phyloP scores from a whole-genome alignment of 129 eudicot genomes.

The Chrysanthemum lavandulifolium region DNA sequence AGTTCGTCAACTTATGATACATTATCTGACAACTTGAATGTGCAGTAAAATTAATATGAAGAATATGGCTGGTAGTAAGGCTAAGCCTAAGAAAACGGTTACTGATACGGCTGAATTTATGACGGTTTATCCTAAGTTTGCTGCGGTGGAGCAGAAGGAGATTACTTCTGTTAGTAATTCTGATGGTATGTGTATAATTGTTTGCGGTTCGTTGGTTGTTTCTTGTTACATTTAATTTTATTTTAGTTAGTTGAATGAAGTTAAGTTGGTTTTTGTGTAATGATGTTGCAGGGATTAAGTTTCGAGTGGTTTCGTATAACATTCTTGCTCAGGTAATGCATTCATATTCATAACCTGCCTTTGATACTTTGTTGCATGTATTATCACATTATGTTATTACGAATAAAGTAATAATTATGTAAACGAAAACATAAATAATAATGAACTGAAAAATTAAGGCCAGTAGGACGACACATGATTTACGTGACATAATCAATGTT shows the following conservation, averaged over 20 bases:
- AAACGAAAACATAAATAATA: no score
- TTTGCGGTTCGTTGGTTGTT: not conserved
- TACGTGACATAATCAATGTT: no score
- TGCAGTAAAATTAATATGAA: slow-evolving; percentile 49
- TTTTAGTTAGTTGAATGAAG: not conserved
- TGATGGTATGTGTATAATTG: slow-evolving; percentile 45
- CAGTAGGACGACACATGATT: no score
- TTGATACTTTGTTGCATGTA: no score
- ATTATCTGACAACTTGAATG: slow-evolving; percentile 12
- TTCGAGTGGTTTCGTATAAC: slow-evolving; percentile 78
- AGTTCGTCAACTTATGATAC: no score
- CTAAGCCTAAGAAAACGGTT: slow-evolving; percentile 1
- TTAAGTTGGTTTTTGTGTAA: no score
- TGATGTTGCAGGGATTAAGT: slow-evolving; percentile 51
- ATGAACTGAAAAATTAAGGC: no score
- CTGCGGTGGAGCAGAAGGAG: slow-evolving; percentile 64
- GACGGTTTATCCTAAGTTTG: slow-evolving; percentile 60
- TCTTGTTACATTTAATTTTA: not conserved
- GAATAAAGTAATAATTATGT: no score
- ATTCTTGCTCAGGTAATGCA: slow-evolving; percentile 86
- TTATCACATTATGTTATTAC: no score
- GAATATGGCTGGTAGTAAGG: slow-evolving; percentile 48
- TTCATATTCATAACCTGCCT: no score
- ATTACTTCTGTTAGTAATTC: slow-evolving; percentile 58
- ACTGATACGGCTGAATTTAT: slow-evolving; percentile 16